Base-by-base conservation (phyloP, 169 alveolate genomes). In the Eimeria maxima region DNA sequence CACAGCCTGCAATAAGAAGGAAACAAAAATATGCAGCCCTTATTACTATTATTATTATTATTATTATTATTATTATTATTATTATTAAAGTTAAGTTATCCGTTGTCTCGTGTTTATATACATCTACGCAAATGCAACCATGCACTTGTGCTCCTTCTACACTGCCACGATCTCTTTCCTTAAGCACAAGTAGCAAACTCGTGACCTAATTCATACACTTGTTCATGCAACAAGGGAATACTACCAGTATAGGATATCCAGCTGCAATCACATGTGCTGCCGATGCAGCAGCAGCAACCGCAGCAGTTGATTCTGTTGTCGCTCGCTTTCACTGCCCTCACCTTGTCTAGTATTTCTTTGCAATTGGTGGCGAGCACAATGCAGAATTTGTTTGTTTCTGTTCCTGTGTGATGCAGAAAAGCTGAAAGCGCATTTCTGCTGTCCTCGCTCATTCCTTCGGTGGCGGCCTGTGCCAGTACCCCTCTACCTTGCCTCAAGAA, bases 381-480 rank as follows among this genome's bases (percentile, higher is more conserved):
- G 67, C 99, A 98, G 78, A 99, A 98, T 71, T 99, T 99, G 83
- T 97, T 98, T 45, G 98, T 98, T 78, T 99, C 99, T 24, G 99
- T 98, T 65, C 99, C 99, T 8, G 99, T 99, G 98, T 99, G 99
- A 96, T 98, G 98, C 29, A 99, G 97, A 96, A 99, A 99, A 55
- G 99, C 96, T 93, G 98, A 98, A 78, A 98, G 96, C 11, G 99
- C 98, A 90, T 99, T 99, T 92, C 99, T 95, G 93, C 98, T 95
- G 96, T 98, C 97, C 94, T 99, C 99, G n/a, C 99, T 97, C 97
- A 98, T 98, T 57, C 97, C 97, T 38, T 97, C 97, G 55, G 84
- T 16, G 2, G 76, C 76, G 11, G 71, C 71, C 24, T 18, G 44
- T 13, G 27, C 3, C 8, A 16, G 38, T 0, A 80, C 90, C 95